Conservation (phyloP, 306 rosid genomes). For the Vigna angularis region DNA sequence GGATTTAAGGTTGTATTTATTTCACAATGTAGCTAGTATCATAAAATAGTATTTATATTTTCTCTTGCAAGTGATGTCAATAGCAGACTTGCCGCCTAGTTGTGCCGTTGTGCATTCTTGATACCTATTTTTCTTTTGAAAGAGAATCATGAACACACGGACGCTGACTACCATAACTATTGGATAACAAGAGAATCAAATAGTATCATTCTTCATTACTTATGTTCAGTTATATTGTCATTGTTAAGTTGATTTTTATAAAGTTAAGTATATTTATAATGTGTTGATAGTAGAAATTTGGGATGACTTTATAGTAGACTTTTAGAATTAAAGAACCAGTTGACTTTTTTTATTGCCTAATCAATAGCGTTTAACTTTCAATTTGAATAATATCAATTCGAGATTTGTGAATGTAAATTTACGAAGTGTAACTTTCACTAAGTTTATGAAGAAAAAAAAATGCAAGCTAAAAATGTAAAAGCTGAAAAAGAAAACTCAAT, state of each 20-base stretch:
- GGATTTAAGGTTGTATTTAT: constrained; percentile 5
- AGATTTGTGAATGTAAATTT: no score
- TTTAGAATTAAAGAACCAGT: no score
- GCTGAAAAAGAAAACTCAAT: no score
- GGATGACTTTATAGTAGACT: no score
- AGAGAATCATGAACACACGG: neutral
- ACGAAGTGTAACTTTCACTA: no score
- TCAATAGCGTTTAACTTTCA: neutral
- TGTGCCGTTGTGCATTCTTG: neutral
- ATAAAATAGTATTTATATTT: neutral
- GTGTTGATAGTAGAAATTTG: neutral
- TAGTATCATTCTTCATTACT: no score
- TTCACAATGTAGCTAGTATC: neutral
- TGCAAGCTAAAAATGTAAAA: no score
- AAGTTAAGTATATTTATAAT: no score
- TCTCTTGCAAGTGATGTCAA: neutral
- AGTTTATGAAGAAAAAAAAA: no score
- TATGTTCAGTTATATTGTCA: no score
- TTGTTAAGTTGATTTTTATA: no score
- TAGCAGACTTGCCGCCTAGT: neutral
- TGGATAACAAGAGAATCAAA: neutral
- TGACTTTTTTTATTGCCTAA: no score
- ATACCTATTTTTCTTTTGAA: neutral
- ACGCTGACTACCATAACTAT: neutral
- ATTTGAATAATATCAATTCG: neutral